These are phyloP conservation scores for Clarireedia hainanense DNA, from an alignment of 2,329 filamentous ascomycete species.

Conservation along the genomic window DNA sequence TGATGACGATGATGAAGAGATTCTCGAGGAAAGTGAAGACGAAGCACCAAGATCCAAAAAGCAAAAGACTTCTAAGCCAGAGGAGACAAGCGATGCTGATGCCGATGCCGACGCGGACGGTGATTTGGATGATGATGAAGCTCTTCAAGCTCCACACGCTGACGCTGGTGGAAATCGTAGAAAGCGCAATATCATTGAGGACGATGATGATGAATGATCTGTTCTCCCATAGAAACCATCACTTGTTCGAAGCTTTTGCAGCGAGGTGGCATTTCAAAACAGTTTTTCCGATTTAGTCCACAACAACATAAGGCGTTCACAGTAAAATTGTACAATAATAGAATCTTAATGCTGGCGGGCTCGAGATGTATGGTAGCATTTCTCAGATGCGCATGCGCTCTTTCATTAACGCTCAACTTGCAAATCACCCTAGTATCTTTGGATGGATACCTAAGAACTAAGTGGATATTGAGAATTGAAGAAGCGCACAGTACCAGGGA, in stretches of 20 bases:
- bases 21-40: conserved; percentile 38
- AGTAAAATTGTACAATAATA: conserved; percentile 2
- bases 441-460: too few relatives aligned
- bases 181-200: conserved; percentile 51
- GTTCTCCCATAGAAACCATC: background rate
- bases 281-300: background rate
- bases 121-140: conserved; percentile 43
- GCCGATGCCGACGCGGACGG: conserved; percentile 47
- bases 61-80: conserved; percentile 26
- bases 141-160: conserved; percentile 26
- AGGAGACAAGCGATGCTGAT: conserved; percentile 39
- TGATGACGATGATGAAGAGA: conserved; percentile 29
- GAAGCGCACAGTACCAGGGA: too few relatives aligned
- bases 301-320: background rate
- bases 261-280: background rate
- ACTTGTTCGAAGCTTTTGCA: background rate
- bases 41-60: conserved; percentile 28
- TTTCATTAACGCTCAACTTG: too few relatives aligned
- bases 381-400: too few relatives aligned
- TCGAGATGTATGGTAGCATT: too few relatives aligned
- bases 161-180: conserved; percentile 32
- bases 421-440: too few relatives aligned
- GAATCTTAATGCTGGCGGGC: background rate
- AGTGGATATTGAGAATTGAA: too few relatives aligned
- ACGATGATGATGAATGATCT: conserved; percentile 41